Base-by-base conservation (phyloP, 257 asterid species). In the Jasminum sambac region DNA sequence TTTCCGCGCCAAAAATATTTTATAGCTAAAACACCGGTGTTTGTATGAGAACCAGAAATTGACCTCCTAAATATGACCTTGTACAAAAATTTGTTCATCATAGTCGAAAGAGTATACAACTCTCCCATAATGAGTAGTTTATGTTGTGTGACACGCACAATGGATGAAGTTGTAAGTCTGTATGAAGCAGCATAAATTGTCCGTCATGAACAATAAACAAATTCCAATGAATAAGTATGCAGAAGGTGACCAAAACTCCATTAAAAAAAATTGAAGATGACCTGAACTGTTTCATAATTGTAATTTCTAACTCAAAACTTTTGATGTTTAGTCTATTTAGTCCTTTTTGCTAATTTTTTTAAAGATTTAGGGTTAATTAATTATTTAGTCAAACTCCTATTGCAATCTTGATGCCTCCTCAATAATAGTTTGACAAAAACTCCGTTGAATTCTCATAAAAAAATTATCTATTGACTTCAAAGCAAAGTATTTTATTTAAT, bases 301-400 rank as follows among this genome's bases (percentile, higher is more conserved):
- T 36, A 68, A n/a, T 36, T 52, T 68, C 17, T 44, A 21, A 34
- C 46, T 63, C 39, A 11, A 30, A 34, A 41, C 38, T 68, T 52
- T 36, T 19, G 65, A 68, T 21, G 24, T 55, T 36, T 46, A 1
- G 14, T 46, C 55, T 52, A 11, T 68, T 17, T 19, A 8, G 52
- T 52, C 48, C 57, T 26, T 50, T 41, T 1, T 30, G 44, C 23
- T 5, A n/a, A 37, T n/a, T n/a, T n/a, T 11, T 23, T 61, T 37
- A 60, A 17, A 30, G n/a, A n/a, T 13, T 6, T 16, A 16, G 57
- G 23, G 8, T 46, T n/a, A 16, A 46, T 3, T 5, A 5, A 13
- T 46, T 0, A 21, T 3, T 2, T 6, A 46, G 14, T 13, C 16
- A n/a, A 6, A 14, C 24, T 6, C 17, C n/a, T 48, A 48, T 7